phyloP scores from a whole-genome alignment of 140 eudicot genomes.

The Oenanthe javanica region DNA sequence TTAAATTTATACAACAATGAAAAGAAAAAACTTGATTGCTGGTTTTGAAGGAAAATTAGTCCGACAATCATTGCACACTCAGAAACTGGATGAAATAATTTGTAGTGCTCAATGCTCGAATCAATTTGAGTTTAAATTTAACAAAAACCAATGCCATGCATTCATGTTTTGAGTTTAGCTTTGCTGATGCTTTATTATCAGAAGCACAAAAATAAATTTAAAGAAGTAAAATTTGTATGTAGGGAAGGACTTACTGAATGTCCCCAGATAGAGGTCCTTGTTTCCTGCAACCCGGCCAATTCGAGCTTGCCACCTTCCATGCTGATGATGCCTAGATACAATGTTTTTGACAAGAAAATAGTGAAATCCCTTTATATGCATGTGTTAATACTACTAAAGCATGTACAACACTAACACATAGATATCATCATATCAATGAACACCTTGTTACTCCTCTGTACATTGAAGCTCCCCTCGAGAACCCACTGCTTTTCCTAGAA shows the following conservation, averaged over 20 bases:
- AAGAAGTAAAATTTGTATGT: not conserved
- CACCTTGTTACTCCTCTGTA: conserved; percentile 22
- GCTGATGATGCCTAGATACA: conserved; percentile 16
- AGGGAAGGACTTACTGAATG: conserved; percentile 12
- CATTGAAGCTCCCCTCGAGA: conserved; percentile 18
- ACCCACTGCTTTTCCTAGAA: conserved; percentile 19
- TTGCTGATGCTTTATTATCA: not conserved
- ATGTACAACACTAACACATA: not conserved
- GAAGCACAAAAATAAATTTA: not conserved
- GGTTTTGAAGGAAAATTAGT: not conserved
- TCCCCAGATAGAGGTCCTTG: conserved; percentile 17
- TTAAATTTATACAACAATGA: not conserved
- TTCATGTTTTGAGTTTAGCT: not conserved
- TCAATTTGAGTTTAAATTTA: not conserved
- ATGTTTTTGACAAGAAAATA: not conserved
- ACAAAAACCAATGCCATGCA: not conserved
- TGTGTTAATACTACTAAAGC: not conserved
- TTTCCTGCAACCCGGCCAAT: conserved; percentile 21
- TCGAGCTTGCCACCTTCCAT: conserved; percentile 20
- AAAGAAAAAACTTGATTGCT: not conserved
- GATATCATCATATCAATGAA: not conserved
- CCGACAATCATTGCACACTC: not conserved
- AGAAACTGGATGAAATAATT: not conserved
- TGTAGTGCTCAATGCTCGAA: not conserved
- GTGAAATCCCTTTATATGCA: not conserved